Evolutionary conservation across 768 basidiomycete genomes (phyloP), one percentile per base, ranked within the genome.

Genomic region (Cyclocybe aegerita): DNA sequence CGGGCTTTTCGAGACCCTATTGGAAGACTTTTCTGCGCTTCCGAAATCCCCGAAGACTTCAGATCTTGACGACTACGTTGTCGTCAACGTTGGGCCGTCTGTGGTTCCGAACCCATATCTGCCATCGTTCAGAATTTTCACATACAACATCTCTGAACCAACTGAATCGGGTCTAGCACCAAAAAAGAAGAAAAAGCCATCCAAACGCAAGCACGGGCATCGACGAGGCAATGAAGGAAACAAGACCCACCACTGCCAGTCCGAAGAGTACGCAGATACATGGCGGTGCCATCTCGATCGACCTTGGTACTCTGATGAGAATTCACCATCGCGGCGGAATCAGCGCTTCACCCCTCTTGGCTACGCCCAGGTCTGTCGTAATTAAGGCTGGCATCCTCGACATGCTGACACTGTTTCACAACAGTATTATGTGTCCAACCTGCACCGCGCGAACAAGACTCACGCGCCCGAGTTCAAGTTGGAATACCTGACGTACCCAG

Each of bases 91-190:
- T 23, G 79, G 80, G 33, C 89, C 93, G 4, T 81, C 89, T 32
- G 82, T 93, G 15, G 87, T 94, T 48, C 92, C 93, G n/a, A 91
- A 91, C 50, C 85, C 85, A 12, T 97, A 89, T 69, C 67, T 89
- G 42, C 91, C 94, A 3, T 79, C 85, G 11, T 83, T 94, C 60
- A 74, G 93, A 57, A 76, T 94, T 9, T 95, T 84, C 70, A 74
- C 82, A 58, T 95, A 93, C 76, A 95, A 95, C 64, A 72, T 80
- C 16, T 83, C 85, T 1, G 80, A 70, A 39, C 23, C 23, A 23
- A 57, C 39, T 8, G 45, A 54, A 34, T 36, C 48, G 31, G 32
- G 33, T 31, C 40, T 48, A 5, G 49, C 17, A 32, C 38, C 45
- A 42, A 56, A 39, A 45, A 56, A 53, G 59, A 66, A 54, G 59